Percentiles rank a stretch among this genome's conserved stretches.
These are phyloP conservation scores for Luffa aegyptiaca DNA, from an alignment of 306 rosid genomes.

Conservation along the genomic window DNA sequence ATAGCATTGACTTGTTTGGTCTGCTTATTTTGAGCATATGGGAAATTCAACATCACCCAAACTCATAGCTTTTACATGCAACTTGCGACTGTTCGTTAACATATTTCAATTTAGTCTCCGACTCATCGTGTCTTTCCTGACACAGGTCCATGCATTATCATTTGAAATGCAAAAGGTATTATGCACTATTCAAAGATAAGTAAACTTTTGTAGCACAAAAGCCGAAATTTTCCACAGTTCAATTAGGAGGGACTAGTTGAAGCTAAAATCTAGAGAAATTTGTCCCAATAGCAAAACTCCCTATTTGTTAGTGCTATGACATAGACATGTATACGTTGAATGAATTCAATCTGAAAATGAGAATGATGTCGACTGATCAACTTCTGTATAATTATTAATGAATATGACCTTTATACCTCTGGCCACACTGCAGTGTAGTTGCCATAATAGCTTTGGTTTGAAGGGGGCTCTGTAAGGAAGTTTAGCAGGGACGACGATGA, in stretches of 20 bases:
- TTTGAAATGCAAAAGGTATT: background rate
- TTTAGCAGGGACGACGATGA: constrained; percentile 33
- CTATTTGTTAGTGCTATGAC: background rate
- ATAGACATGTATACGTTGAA: background rate
- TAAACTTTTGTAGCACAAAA: background rate
- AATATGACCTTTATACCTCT: constrained; percentile 37
- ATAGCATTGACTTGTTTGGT: background rate
- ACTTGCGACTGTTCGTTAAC: background rate
- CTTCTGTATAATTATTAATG: background rate
- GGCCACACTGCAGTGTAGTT: constrained; percentile 23
- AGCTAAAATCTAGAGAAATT: background rate
- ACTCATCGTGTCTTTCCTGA: background rate
- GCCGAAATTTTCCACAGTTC: background rate
- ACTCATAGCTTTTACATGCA: background rate
- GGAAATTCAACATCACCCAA: background rate
- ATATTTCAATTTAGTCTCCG: background rate
- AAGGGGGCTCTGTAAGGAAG: constrained; percentile 87
- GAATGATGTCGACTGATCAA: background rate
- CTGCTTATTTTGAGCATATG: background rate
- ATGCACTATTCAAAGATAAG: background rate
- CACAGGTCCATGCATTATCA: background rate
- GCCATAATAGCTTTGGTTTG: constrained; percentile 74
- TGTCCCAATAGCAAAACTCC: background rate
- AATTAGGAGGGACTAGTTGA: background rate
- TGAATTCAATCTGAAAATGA: background rate